Evolutionary conservation across 805 yeast genomes (phyloP).

Genomic region (Cyberlindnera mrakii): DNA sequence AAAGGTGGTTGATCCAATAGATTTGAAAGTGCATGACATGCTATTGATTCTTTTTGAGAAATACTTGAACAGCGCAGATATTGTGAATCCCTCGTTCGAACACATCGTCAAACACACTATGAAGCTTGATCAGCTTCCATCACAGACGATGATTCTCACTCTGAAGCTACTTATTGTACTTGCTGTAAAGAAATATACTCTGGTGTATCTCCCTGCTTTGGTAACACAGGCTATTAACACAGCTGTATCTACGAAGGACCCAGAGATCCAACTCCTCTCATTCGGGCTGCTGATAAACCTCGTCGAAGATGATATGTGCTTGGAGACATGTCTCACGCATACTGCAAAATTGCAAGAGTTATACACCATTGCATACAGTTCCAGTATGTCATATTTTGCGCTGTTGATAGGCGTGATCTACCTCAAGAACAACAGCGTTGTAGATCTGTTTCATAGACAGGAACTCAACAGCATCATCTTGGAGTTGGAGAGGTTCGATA

Average conservation of each 20-base stretch:
- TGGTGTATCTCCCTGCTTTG: background rate
- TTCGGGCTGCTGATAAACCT: conserved; percentile 20
- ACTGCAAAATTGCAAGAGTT: conserved; percentile 7
- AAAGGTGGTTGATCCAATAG: background rate
- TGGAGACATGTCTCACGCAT: background rate
- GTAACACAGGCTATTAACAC: background rate
- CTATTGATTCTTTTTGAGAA: too few species aligned
- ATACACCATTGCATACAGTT: conserved; percentile 1
- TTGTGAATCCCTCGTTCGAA: too few species aligned
- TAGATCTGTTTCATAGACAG: conserved; percentile 7
- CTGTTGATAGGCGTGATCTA: conserved; percentile 15
- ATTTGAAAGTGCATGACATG: too few species aligned
- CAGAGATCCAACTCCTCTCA: conserved; percentile 14
- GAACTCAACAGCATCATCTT: conserved; percentile 13
- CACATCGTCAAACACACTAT: too few species aligned
- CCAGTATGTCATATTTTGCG: conserved; percentile 12
- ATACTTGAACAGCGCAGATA: too few species aligned
- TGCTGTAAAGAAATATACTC: conserved; percentile 7
- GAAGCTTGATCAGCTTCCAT: too few species aligned
- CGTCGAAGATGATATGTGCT: conserved; percentile 9
- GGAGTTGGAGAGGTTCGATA: conserved; percentile 15
- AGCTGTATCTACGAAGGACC: background rate
- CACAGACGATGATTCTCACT: background rate
- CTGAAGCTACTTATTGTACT: conserved; percentile 16
- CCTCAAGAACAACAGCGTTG: background rate